Base-by-base conservation (phyloP, 352 stramenopile genomes). In the Globisporangium echinulatum region DNA sequence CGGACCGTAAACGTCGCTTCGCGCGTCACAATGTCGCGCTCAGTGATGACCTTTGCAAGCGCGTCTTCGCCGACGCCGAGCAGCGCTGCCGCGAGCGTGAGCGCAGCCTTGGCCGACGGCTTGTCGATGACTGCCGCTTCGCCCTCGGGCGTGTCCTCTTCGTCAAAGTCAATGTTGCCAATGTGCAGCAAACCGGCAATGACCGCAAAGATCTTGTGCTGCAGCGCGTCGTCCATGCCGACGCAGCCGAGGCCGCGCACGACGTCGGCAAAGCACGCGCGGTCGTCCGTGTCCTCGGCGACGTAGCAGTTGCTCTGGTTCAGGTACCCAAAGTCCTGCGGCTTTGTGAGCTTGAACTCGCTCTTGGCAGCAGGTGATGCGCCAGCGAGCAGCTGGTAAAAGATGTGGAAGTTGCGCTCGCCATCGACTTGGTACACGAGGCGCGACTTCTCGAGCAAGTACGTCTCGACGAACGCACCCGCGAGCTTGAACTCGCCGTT, bases 321-420 rank as follows among this genome's bases (percentile, higher is more conserved):
- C 15, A 98, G 62, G 75, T 98, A 98, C 64, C 87, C 81, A 68
- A 94, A 98, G 61, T 97, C 82, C 75, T 96, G 57, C 17, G 87
- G 68, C 67, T 80, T 76, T 11, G 77, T 88, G 25, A 93, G 72
- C 60, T 87, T 62, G 61, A 91, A 89, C 58, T 88, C 70, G 48
- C 71, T 59, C 44, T 77, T 77, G 19, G 79, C 72, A 52, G 67
- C 62, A 7, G 71, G 47, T 15, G 79, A 85, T 4, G 83, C 82
- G 25, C 83, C 89, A 5, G 76, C 66, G 43, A 96, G 69, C 46
- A 98, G 59, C 68, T 98, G 89, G 68, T 98, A 98, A 59, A 98
- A 98, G 54, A 97, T 95, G 72, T 98, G 94, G 68, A 98, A 98
- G 69, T 97, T 97, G 63, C 94, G 88, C 70, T 98, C 92, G 43